Conservation (phyloP, 2,329 filamentous ascomycete genomes). For the Fusarium temperatum region DNA sequence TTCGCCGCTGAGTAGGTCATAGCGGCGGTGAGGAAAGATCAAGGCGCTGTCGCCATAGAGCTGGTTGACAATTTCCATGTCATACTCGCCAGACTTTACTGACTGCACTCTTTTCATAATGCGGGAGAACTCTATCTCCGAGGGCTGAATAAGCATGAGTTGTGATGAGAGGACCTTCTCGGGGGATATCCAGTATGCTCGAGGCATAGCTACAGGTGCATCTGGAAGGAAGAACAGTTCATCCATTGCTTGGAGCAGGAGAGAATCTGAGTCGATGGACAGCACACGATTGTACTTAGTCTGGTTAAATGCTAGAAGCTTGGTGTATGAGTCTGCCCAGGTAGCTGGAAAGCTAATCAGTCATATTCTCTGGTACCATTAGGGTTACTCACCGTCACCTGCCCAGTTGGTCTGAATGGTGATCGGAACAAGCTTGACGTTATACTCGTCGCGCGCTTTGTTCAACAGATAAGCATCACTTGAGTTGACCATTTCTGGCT, state of each 20-base stretch:
- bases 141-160: conserved; percentile 68
- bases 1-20: conserved; percentile 69
- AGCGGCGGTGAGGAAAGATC: conserved; percentile 70
- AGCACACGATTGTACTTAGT: conserved; percentile 62
- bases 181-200: conserved; percentile 74
- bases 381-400: conserved; percentile 45
- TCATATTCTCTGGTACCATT: background rate
- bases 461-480: conserved; percentile 48
- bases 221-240: conserved; percentile 74
- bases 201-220: conserved; percentile 71
- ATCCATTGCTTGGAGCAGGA: conserved; percentile 70
- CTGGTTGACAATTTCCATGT: conserved; percentile 75
- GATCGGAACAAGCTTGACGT: conserved; percentile 55
- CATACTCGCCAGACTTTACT: conserved; percentile 54
- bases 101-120: conserved; percentile 43
- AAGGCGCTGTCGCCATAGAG: conserved; percentile 67
- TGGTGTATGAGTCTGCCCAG: conserved; percentile 73
- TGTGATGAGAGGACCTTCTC: conserved; percentile 65
- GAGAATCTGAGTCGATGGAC: conserved; percentile 70
- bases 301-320: conserved; percentile 74
- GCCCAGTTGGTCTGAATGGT: conserved; percentile 48
- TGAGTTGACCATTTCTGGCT: conserved; percentile 36
- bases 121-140: conserved; percentile 57
- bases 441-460: conserved; percentile 55
- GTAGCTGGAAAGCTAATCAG: conserved; percentile 49